Conservation (phyloP, 345 rosid genomes). For the Limnanthes douglasii region DNA sequence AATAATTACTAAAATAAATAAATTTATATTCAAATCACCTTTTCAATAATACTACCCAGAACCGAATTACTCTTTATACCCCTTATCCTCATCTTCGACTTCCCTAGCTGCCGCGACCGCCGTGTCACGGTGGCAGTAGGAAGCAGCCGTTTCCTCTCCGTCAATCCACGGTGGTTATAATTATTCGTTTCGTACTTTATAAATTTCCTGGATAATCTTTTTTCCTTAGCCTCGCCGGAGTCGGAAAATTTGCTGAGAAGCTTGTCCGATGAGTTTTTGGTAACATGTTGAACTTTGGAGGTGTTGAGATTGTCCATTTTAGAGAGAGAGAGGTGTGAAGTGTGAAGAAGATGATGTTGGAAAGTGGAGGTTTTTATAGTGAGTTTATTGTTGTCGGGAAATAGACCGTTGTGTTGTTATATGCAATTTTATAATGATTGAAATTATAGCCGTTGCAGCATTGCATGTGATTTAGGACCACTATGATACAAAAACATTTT, state of each 20-base stretch:
- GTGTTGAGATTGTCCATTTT: background rate
- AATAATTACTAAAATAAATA: background rate
- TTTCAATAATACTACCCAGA: slow-evolving; percentile 37
- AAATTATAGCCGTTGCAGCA: background rate
- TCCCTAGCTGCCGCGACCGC: slow-evolving; percentile 35
- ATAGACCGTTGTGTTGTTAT: slow-evolving; percentile 47
- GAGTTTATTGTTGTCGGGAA: slow-evolving; percentile 11
- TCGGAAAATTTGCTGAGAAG: slow-evolving; percentile 75
- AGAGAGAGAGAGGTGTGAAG: slow-evolving; percentile 2
- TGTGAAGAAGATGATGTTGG: background rate
- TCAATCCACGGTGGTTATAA: slow-evolving; percentile 13
- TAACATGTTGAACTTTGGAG: slow-evolving; percentile 40
- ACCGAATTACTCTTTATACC: slow-evolving; percentile 42
- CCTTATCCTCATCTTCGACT: slow-evolving; percentile 33
- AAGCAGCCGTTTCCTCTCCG: slow-evolving; percentile 57
- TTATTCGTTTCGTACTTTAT: slow-evolving; percentile 7
- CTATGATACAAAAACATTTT: background rate
- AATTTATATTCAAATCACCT: slow-evolving; percentile 19
- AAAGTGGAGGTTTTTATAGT: slow-evolving; percentile 7
- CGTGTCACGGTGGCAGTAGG: slow-evolving; percentile 26
- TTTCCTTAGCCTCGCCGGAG: slow-evolving; percentile 16
- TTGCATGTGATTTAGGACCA: background rate
- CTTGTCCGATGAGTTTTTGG: slow-evolving; percentile 66
- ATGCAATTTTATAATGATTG: background rate
- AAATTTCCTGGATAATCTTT: slow-evolving; percentile 10